Evolutionary conservation across 2,329 filamentous ascomycete species (phyloP).

Genomic region (Monilinia aucupariae): DNA sequence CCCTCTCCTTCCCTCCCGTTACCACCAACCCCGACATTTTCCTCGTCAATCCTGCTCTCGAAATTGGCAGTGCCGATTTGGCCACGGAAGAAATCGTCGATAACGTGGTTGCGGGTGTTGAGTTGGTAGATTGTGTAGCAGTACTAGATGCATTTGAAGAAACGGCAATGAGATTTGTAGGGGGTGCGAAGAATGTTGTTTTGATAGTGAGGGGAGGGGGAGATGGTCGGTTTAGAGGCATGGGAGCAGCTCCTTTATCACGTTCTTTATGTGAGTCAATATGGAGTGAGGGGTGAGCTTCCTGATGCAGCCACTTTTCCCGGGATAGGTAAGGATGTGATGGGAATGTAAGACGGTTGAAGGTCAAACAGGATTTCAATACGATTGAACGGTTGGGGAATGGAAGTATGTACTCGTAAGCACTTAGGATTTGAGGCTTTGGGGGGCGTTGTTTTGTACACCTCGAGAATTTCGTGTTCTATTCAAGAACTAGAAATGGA

Average conservation of each 20-base stretch:
- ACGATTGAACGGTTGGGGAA: slow-evolving; percentile 1
- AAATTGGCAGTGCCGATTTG: slow-evolving; percentile 17
- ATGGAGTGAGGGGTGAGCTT: slow-evolving; percentile 12
- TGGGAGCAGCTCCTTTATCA: slow-evolving; percentile 7
- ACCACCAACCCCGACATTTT: not conserved
- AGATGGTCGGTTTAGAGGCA: not conserved
- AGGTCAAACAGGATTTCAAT: not conserved
- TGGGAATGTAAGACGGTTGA: slow-evolving; percentile 13
- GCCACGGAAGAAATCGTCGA: slow-evolving; percentile 10
- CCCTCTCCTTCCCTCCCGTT: slow-evolving; percentile 30
- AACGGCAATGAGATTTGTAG: slow-evolving; percentile 9
- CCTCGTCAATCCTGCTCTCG: slow-evolving; percentile 8
- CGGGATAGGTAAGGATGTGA: not conserved
- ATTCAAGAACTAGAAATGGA: not conserved
- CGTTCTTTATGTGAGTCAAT: slow-evolving; percentile 3
- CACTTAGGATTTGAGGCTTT: slow-evolving; percentile 5
- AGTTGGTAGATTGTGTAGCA: not conserved
- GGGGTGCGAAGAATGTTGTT: not conserved
- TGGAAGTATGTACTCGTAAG: slow-evolving; percentile 17
- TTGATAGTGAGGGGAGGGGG: slow-evolving; percentile 10
- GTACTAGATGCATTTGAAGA: not conserved
- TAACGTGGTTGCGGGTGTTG: slow-evolving; percentile 14
- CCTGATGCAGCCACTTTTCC: not conserved
- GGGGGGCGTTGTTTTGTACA: not conserved
- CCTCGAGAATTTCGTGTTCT: not conserved